Evolutionary conservation across 805 yeast genomes (phyloP), one percentile per base, ranked within the genome.

Genomic region (Lachancea waltii): DNA sequence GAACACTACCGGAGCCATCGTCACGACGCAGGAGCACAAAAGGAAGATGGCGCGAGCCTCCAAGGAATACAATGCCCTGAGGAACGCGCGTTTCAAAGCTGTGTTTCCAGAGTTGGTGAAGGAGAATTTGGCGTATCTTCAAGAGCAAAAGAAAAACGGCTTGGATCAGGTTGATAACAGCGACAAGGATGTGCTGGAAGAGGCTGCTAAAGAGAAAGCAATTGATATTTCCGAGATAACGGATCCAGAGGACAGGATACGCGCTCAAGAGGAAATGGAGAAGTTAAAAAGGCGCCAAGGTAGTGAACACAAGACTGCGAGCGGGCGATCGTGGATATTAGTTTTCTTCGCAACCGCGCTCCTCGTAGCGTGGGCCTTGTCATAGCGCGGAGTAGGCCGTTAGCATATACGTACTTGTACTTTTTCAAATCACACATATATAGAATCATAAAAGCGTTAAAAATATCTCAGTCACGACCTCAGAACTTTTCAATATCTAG

Each of bases 1-100:
- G 49, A 64, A 73, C 18, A 85, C 96, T 2, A 81, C 95, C 0
- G 97, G 97, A 0, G 78, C 90, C 7, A 76, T 87, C 9, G 65
- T 62, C 7, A 76, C 95, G 1, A 70, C 81, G 8, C 82, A 73
- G 13, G 65, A 62, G 13, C 72, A 72, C 18, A 81, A 79, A 65
- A 64, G 63, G 22, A 63, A 63, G 33, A 65, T 74, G 41, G 94
- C 95, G 3, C 59, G 50, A 20, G 72, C 70, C 29, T 77, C 89
- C 37, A 70, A 70, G 47, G 65, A 64, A 18, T 87, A 79, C 72
- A 80, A 81, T 54, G 64, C 68, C 5, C 58, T 57, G 16, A 67
- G 73, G 24, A 81, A 81, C 62, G 61, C 65, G 2, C 63, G 76
- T 38, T 90, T 90, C 54, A 54, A 48, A 18, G 58, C 63, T 43